These are phyloP conservation scores for Tricholoma flavovirens DNA, from an alignment of 768 basidiomycete genomes.

Conservation along the genomic window DNA sequence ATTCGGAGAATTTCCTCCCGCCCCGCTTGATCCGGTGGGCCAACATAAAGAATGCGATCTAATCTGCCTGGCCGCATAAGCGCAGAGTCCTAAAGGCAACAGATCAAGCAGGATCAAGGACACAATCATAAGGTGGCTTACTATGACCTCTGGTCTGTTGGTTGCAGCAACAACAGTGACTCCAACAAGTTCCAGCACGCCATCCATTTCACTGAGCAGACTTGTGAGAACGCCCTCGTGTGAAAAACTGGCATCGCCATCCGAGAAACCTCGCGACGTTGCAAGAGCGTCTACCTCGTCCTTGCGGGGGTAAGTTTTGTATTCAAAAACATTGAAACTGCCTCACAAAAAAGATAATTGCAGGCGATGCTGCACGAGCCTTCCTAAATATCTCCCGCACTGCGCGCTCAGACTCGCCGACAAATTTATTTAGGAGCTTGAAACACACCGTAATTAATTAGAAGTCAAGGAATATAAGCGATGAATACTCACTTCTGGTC, in stretches of 20 bases:
- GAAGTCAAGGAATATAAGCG: constrained; percentile 1
- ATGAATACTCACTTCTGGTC: constrained; percentile 71
- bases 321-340: neutral
- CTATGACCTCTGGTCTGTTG: constrained; percentile 90
- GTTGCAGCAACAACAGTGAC: constrained; percentile 97
- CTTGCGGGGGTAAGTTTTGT: constrained; percentile 33
- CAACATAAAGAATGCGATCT: constrained; percentile 91
- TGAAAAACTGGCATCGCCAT: constrained; percentile 46
- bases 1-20: constrained; percentile 84
- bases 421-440: constrained; percentile 94
- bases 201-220: constrained; percentile 97
- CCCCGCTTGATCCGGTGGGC: constrained; percentile 77
- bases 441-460: constrained; percentile 3
- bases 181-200: constrained; percentile 88
- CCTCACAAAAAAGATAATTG: constrained; percentile 93
- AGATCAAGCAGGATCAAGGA: neutral
- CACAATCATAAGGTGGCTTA: constrained; percentile 31
- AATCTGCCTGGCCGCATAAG: constrained; percentile 92
- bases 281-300: constrained; percentile 97
- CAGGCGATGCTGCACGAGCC: constrained; percentile 89
- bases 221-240: constrained; percentile 92
- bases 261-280: constrained; percentile 61
- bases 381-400: constrained; percentile 95
- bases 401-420: constrained; percentile 94
- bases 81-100: constrained; percentile 71